A percentile compares a stretch with the other conserved stretches of the same genome.
Evolutionary conservation across 1,284 basidiomycete genomes (phyloP).

Genomic region (Wolfiporia cocos): DNA sequence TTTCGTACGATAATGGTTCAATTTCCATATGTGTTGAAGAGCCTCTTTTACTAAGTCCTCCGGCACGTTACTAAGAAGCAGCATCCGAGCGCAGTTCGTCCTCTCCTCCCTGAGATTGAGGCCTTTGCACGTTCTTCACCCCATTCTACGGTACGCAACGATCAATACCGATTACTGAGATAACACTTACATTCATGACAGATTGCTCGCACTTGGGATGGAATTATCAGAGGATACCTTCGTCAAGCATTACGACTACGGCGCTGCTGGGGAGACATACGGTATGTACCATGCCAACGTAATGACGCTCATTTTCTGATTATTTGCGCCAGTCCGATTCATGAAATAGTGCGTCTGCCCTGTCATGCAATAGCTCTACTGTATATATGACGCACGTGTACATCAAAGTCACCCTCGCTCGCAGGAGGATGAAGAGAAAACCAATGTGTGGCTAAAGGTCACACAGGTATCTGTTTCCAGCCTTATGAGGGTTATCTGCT

Average conservation of each 20-base stretch:
- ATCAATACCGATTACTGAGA: neutral
- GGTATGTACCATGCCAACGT: conserved; percentile 15
- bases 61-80: conserved; percentile 35
- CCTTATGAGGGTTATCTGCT: conserved; percentile 3
- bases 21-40: neutral
- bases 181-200: conserved; percentile 13
- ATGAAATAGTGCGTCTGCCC: conserved; percentile 42
- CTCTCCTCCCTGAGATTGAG: conserved; percentile 54
- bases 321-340: conserved; percentile 38
- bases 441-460: conserved; percentile 56
- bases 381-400: no score
- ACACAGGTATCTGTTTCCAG: conserved; percentile 35
- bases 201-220: conserved; percentile 35
- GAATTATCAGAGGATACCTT: conserved; percentile 31
- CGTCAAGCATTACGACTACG: conserved; percentile 25
- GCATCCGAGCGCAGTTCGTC: conserved; percentile 44
- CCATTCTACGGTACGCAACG: conserved; percentile 35
- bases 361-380: no score
- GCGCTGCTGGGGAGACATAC: conserved; percentile 24
- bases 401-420: conserved; percentile 25
- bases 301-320: neutral
- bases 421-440: conserved; percentile 43
- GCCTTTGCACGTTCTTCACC: conserved; percentile 44
- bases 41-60: conserved; percentile 34
- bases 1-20: neutral